Conservation (phyloP, 768 basidiomycete genomes). For the Gautieria morchelliformis region DNA sequence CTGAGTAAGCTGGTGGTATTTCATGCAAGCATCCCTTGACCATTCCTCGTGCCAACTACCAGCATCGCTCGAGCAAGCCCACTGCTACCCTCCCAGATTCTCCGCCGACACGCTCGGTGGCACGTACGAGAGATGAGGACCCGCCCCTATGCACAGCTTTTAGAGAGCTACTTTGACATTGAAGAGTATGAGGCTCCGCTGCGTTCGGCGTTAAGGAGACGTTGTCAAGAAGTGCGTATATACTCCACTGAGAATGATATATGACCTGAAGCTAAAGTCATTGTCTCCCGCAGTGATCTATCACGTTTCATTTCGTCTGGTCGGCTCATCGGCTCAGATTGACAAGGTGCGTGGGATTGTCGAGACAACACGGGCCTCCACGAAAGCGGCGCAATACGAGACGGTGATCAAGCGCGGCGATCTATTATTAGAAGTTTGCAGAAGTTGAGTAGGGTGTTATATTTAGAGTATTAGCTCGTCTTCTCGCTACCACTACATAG, state of each 20-base stretch:
- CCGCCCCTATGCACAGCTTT: slow-evolving; percentile 79
- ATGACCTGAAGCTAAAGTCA: not conserved
- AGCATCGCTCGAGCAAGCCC: slow-evolving; percentile 84
- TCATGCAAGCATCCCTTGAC: not conserved
- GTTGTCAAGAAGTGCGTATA: slow-evolving; percentile 66
- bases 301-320: slow-evolving; percentile 86
- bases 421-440: slow-evolving; percentile 77
- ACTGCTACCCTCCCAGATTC: slow-evolving; percentile 79
- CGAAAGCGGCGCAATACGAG: slow-evolving; percentile 84
- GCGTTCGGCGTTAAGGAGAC: slow-evolving; percentile 87
- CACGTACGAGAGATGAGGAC: slow-evolving; percentile 97
- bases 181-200: slow-evolving; percentile 65
- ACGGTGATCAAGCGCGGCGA: slow-evolving; percentile 89
- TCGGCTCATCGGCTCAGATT: slow-evolving; percentile 76
- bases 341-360: slow-evolving; percentile 94
- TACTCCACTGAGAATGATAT: slow-evolving; percentile 11
- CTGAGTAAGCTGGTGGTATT: slow-evolving; percentile 42
- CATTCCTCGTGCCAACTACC: not conserved
- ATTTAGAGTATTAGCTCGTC: slow-evolving; percentile 21
- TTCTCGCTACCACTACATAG: too few species aligned
- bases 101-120: slow-evolving; percentile 78
- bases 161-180: slow-evolving; percentile 93
- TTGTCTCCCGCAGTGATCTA: slow-evolving; percentile 51
- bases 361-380: slow-evolving; percentile 71
- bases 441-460: slow-evolving; percentile 81